Conservation (phyloP, 164 flowering plant genomes). For the Aristolochia contorta region DNA sequence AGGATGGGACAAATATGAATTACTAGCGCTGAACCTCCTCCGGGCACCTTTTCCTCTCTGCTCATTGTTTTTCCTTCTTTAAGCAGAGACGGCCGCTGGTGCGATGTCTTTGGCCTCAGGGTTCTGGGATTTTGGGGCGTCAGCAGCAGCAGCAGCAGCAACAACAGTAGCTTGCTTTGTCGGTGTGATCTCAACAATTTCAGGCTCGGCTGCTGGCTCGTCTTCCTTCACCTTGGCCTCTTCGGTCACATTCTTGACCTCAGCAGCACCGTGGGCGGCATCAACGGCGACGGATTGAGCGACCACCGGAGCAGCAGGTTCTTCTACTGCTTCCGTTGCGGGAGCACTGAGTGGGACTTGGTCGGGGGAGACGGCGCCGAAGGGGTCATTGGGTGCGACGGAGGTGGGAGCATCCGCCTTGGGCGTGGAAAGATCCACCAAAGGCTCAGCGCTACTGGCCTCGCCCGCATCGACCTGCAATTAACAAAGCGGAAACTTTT, state of each 20-base stretch:
- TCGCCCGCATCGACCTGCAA: constrained; percentile 31
- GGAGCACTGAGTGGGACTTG: constrained; percentile 4
- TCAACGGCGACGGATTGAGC: background rate
- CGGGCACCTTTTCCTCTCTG: too few species aligned
- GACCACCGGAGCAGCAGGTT: background rate
- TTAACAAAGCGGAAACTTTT: background rate
- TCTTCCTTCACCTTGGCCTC: too few species aligned
- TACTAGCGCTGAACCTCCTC: background rate
- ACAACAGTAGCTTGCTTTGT: background rate
- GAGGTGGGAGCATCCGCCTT: constrained; percentile 12
- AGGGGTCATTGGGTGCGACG: constrained; percentile 9
- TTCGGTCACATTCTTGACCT: background rate
- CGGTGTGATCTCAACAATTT: background rate
- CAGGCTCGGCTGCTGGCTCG: background rate
- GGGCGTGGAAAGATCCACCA: constrained; percentile 37
- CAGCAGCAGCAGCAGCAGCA: too few species aligned
- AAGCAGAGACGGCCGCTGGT: constrained; percentile 4
- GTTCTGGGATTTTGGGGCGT: background rate
- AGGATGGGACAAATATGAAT: background rate
- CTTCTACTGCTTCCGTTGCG: background rate
- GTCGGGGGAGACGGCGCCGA: constrained; percentile 6
- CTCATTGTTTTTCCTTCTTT: background rate
- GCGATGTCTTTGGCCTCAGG: constrained; percentile 3
- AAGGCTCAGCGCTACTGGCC: constrained; percentile 17
- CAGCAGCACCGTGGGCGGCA: background rate